A percentile compares a stretch with the other conserved stretches of the same genome.
These are phyloP conservation scores for Globisporangium nunn DNA, from an alignment of 352 stramenopile genomes.

Conservation along the genomic window DNA sequence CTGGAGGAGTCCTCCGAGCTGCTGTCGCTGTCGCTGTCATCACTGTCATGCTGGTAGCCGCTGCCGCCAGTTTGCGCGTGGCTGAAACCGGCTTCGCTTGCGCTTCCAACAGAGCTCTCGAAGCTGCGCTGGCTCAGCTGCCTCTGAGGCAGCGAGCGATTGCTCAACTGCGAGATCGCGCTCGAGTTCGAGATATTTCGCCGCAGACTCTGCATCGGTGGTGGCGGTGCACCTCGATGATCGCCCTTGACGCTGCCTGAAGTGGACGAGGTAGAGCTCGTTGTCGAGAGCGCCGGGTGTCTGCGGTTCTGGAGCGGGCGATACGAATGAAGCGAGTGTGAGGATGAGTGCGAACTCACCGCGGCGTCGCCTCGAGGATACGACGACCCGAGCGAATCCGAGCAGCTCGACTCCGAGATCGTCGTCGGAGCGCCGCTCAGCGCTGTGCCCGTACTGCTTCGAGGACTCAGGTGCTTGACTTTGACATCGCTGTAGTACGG, in stretches of 20 bases:
- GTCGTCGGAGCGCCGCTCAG: constrained; percentile 6
- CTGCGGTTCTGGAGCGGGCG: constrained; percentile 2
- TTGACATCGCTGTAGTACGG: constrained; percentile 4
- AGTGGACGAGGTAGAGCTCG: neutral
- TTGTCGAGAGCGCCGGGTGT: neutral
- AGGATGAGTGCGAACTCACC: neutral
- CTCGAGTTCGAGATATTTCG: constrained; percentile 7
- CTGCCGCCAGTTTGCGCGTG: neutral
- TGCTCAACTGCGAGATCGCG: constrained; percentile 4
- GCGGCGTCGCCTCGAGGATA: constrained; percentile 3
- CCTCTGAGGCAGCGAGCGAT: neutral
- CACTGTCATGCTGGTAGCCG: neutral
- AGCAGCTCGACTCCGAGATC: constrained; percentile 13
- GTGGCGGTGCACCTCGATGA: neutral
- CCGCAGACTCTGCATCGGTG: neutral
- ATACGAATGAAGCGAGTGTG: neutral
- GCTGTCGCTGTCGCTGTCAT: constrained; percentile 16
- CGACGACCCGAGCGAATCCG: constrained; percentile 5
- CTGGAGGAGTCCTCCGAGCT: constrained; percentile 10
- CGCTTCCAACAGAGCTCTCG: constrained; percentile 4
- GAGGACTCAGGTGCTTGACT: constrained; percentile 10
- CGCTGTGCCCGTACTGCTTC: constrained; percentile 5
- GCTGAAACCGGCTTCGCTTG: constrained; percentile 1
- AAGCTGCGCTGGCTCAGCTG: constrained; percentile 4
- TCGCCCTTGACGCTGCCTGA: neutral